A percentile compares a stretch with the other conserved stretches of the same genome.
phyloP scores from a whole-genome alignment of 2,329 filamentous ascomycete genomes.

The Botrytis aclada region DNA sequence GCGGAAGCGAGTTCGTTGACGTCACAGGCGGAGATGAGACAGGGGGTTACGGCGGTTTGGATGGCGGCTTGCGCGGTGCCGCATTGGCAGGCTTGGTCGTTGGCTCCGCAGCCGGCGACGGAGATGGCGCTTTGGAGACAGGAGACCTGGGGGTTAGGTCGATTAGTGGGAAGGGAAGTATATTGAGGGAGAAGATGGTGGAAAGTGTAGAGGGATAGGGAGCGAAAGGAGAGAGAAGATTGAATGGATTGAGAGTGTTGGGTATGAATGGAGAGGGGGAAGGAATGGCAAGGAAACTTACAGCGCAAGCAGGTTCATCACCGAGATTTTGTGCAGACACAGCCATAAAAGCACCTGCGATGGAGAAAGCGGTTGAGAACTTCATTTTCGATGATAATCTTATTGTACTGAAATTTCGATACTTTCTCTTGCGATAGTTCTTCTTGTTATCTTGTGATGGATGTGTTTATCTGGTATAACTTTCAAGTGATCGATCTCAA shows the following conservation, averaged over 20 bases:
- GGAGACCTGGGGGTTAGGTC: not conserved
- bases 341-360: not conserved
- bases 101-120: slow-evolving; percentile 40
- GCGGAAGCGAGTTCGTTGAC: slow-evolving; percentile 35
- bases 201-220: too few relatives aligned
- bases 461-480: not conserved
- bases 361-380: not conserved
- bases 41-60: slow-evolving; percentile 36
- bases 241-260: not conserved
- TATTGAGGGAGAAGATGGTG: not conserved
- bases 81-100: slow-evolving; percentile 44
- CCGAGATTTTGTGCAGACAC: not conserved
- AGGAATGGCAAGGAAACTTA: not conserved
- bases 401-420: not conserved
- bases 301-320: slow-evolving; percentile 14
- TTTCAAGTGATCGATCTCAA: not conserved
- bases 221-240: not conserved
- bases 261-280: not conserved
- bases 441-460: not conserved
- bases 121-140: slow-evolving; percentile 42
- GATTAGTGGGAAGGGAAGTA: not conserved
- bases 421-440: too few relatives aligned
- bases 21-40: slow-evolving; percentile 39
- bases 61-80: slow-evolving; percentile 30
- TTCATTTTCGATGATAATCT: slow-evolving; percentile 9